Evolutionary conservation across 192 early-diverging fungal species (phyloP).

Genomic region (Haplosporangium gracile): DNA sequence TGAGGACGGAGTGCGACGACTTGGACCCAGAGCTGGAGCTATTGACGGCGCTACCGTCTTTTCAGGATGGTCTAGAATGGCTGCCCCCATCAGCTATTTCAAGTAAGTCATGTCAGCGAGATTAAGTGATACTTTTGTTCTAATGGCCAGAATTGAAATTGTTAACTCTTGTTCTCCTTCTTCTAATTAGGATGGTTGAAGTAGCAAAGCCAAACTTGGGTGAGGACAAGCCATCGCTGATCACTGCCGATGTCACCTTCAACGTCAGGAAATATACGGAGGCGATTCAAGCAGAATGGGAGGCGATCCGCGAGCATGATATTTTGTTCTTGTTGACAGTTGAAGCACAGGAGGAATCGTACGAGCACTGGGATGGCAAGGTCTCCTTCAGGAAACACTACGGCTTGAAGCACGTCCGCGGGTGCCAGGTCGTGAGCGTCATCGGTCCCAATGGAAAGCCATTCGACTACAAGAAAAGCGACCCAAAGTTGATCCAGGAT

Average conservation of each 20-base stretch:
- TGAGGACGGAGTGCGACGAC: constrained; percentile 86
- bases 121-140: background rate
- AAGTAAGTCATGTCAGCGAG: constrained; percentile 25
- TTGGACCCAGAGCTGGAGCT: constrained; percentile 74
- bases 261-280: constrained; percentile 77
- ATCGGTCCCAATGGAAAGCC: constrained; percentile 80
- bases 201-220: constrained; percentile 79
- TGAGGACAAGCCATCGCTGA: constrained; percentile 75
- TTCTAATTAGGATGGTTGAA: constrained; percentile 69
- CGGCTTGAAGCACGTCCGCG: constrained; percentile 87
- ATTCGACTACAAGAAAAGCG: constrained; percentile 50
- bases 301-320: constrained; percentile 84
- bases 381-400: constrained; percentile 71
- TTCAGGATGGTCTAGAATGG: constrained; percentile 95
- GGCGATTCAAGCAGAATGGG: constrained; percentile 90
- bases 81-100: constrained; percentile 76
- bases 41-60: constrained; percentile 79
- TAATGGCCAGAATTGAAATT: background rate
- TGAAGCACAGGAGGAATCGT: constrained; percentile 63
- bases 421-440: constrained; percentile 85
- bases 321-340: constrained; percentile 90
- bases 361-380: constrained; percentile 58
- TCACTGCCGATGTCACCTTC: constrained; percentile 86
- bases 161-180: background rate
- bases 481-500: constrained; percentile 54